phyloP scores from a whole-genome alignment of 345 rosid genomes.

The Cardamine occulta region DNA sequence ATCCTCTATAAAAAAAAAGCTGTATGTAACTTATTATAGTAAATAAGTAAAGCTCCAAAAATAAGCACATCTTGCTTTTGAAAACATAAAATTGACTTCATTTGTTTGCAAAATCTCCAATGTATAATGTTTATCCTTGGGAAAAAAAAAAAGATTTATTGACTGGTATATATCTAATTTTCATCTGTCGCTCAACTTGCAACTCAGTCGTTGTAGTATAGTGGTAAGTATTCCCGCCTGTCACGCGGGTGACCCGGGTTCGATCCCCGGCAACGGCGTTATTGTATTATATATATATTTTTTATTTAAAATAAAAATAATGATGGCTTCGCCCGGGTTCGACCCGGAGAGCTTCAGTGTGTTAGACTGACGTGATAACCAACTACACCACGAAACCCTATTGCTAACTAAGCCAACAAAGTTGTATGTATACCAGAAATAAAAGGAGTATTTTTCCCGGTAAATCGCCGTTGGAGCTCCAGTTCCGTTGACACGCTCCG shows the following conservation, averaged over 20 bases:
- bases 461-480: not conserved
- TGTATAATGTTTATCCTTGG: too few species aligned
- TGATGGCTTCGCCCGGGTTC: slow-evolving; percentile 88
- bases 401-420: rapidly evolving
- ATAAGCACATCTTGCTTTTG: not conserved
- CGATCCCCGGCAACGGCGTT: slow-evolving; percentile 94
- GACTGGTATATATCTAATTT: too few species aligned
- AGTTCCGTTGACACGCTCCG: too few species aligned
- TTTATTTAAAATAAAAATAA: too few species aligned
- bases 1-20: not conserved
- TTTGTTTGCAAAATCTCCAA: not conserved
- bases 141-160: too few species aligned
- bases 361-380: slow-evolving; percentile 99
- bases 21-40: too few species aligned
- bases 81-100: not conserved
- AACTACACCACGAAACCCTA: slow-evolving; percentile 95
- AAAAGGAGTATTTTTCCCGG: not conserved
- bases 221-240: slow-evolving; percentile 66
- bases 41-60: not conserved
- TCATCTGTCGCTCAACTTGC: not conserved
- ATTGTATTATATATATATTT: too few species aligned
- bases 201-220: slow-evolving; percentile 75
- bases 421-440: not conserved
- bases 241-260: slow-evolving; percentile 99
- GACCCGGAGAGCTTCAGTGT: slow-evolving; percentile 99